Percentiles rank a stretch among this genome's conserved stretches.
Conservation (phyloP, 2,329 filamentous ascomycete genomes). For the Pseudonectria buxi region DNA sequence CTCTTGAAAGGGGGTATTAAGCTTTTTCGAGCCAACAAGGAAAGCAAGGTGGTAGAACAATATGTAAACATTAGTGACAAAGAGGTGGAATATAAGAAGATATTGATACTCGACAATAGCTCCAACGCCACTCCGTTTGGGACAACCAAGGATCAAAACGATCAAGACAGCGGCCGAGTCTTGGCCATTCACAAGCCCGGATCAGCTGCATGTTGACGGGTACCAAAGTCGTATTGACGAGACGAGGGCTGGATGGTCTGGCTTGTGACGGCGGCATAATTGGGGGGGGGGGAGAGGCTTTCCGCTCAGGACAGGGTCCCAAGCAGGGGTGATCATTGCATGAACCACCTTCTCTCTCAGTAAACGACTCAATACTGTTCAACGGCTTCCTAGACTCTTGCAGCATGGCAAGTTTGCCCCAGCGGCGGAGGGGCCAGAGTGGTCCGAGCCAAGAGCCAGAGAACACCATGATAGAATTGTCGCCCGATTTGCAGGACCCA, state of each 20-base stretch:
- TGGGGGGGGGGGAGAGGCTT: conserved; percentile 1
- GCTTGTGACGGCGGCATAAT: conserved; percentile 6
- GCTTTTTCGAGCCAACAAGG: too few relatives aligned
- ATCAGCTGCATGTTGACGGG: too few relatives aligned
- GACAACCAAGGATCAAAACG: too few relatives aligned
- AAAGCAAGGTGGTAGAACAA: conserved; percentile 1
- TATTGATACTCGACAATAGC: too few relatives aligned
- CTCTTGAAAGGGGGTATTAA: conserved; percentile 1
- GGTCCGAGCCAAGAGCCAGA: neutral
- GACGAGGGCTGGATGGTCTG: conserved; percentile 1
- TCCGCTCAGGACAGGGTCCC: conserved; percentile 3
- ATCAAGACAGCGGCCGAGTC: too few relatives aligned
- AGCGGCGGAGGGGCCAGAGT: neutral
- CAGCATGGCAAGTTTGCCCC: conserved; percentile 3
- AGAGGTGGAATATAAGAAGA: neutral
- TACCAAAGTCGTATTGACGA: conserved; percentile 1
- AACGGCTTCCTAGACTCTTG: conserved; percentile 4
- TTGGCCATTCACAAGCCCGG: too few relatives aligned
- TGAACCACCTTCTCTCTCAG: conserved; percentile 4
- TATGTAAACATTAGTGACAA: neutral
- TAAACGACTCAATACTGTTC: conserved; percentile 1
- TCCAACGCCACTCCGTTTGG: too few relatives aligned
- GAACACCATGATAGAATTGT: conserved; percentile 6
- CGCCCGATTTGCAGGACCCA: too few relatives aligned
- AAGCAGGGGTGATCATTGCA: conserved; percentile 2